Evolutionary conservation across 768 basidiomycete species (phyloP).

Genomic region (Pluteus cervinus): DNA sequence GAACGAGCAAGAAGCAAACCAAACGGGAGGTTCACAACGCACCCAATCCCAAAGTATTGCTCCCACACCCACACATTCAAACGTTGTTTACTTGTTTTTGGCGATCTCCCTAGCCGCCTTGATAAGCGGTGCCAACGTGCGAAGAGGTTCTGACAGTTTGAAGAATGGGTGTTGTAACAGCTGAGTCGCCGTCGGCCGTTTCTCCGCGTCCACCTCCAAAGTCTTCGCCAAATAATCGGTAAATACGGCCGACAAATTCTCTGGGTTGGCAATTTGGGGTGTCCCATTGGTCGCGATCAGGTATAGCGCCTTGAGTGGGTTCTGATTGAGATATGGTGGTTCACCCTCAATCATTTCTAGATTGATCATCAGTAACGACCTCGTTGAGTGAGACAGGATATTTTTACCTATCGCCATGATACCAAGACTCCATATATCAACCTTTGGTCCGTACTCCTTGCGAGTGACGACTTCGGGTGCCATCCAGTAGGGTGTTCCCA

Average conservation of each 20-base stretch:
- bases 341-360: slow-evolving; percentile 98
- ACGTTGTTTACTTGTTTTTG: slow-evolving; percentile 41
- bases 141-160: slow-evolving; percentile 78
- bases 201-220: slow-evolving; percentile 92
- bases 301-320: slow-evolving; percentile 93
- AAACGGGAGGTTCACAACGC: too few species aligned
- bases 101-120: slow-evolving; percentile 88
- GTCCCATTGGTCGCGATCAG: slow-evolving; percentile 98
- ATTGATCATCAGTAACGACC: slow-evolving; percentile 1
- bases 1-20: too few species aligned
- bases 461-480: slow-evolving; percentile 96
- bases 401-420: slow-evolving; percentile 90
- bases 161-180: slow-evolving; percentile 83
- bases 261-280: slow-evolving; percentile 90
- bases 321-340: slow-evolving; percentile 94
- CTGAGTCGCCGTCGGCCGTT: slow-evolving; percentile 80
- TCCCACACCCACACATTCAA: too few species aligned
- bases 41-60: too few species aligned
- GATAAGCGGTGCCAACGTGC: slow-evolving; percentile 83
- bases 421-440: slow-evolving; percentile 96
- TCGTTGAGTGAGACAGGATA: slow-evolving; percentile 1
- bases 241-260: slow-evolving; percentile 67
- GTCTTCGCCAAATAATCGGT: slow-evolving; percentile 85
- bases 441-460: slow-evolving; percentile 96
- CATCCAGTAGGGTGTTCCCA: slow-evolving; percentile 99